Conservation (phyloP, 305 asterid species). For the Plantago coronopus region DNA sequence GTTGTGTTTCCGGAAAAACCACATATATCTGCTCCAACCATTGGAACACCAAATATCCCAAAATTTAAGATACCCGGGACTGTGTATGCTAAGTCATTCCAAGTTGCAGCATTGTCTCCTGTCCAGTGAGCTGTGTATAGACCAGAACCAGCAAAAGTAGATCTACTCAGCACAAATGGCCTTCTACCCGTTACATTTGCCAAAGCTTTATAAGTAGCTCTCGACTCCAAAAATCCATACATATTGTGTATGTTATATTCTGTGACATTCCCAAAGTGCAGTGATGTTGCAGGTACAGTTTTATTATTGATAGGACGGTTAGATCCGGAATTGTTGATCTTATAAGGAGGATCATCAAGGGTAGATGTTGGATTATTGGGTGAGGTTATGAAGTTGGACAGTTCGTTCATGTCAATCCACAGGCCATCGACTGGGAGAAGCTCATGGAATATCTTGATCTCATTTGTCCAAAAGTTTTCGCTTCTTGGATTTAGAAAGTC, state of each 20-base stretch:
- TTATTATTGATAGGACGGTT: constrained; percentile 37
- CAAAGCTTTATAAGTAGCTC: constrained; percentile 59
- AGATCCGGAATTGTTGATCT: constrained; percentile 35
- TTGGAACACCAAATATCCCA: constrained; percentile 82
- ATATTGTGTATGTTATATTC: constrained; percentile 79
- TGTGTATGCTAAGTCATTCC: constrained; percentile 74
- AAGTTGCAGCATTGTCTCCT: constrained; percentile 88
- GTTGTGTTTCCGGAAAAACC: constrained; percentile 68
- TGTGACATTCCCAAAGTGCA: constrained; percentile 49
- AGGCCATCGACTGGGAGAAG: constrained; percentile 69
- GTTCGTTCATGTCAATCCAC: constrained; percentile 95
- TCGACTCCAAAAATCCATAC: constrained; percentile 70
- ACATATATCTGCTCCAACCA: constrained; percentile 97
- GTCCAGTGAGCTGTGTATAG: constrained; percentile 91
- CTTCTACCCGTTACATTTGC: constrained; percentile 54
- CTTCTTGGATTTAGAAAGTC: constrained; percentile 65
- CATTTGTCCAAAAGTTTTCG: constrained; percentile 56
- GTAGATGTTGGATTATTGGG: constrained; percentile 43
- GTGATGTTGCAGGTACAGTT: constrained; percentile 58
- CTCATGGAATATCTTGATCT: constrained; percentile 53
- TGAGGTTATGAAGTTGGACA: constrained; percentile 60
- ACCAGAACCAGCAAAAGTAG: constrained; percentile 84
- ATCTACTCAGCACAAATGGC: constrained; percentile 76
- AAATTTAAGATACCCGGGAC: constrained; percentile 66
- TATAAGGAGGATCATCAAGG: constrained; percentile 61